Evolutionary conservation across 352 stramenopile genomes (phyloP), one percentile per base, ranked within the genome.

Genomic region (Pythium coloratum): DNA sequence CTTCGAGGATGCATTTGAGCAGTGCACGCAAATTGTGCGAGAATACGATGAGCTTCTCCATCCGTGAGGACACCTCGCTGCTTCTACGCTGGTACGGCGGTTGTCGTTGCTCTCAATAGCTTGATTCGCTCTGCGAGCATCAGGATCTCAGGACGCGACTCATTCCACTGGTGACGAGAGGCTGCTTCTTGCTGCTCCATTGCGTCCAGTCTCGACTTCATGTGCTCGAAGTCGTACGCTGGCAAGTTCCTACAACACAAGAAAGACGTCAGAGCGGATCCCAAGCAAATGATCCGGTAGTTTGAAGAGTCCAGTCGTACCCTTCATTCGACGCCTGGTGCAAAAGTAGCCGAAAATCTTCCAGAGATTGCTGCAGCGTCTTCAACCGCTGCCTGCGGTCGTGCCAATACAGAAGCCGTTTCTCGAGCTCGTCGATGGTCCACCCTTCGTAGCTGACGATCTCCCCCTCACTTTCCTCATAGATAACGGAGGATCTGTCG

Each of bases 1-100:
- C 2, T 88, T 89, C 54, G 60, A 83, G 12, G 33, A 30, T 28
- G 77, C 81, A 0, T 89, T 89, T 28, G 71, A 83, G 7, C 59
- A 71, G 6, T 78, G 71, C 51, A 42, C 54, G 9, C 59, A 69
- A n/a, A 75, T 89, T 13, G 69, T 86, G 54, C 54, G 42, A n/a
- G 59, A 71, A 50, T 89, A 89, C 44, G 67, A 84, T 12, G 67
- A 72, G 18, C 26, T 84, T 26, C 65, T 84, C 3, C 62, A 65
- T 44, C 70, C 60, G 63, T 63, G 12, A 47, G 2, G 12, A 28
- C 20, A 12, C 18, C 16, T 49, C 2, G 2, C 12, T 5, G 8
- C 44, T 16, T 5, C 64, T 32, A 72, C 7, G 46, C 59, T 12
- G 50, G 40, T 24, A 42, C 3, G 3, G 55, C 36, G 6, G 36